Conservation (phyloP, 352 stramenopile species). For the Phytophthora parvispora region DNA sequence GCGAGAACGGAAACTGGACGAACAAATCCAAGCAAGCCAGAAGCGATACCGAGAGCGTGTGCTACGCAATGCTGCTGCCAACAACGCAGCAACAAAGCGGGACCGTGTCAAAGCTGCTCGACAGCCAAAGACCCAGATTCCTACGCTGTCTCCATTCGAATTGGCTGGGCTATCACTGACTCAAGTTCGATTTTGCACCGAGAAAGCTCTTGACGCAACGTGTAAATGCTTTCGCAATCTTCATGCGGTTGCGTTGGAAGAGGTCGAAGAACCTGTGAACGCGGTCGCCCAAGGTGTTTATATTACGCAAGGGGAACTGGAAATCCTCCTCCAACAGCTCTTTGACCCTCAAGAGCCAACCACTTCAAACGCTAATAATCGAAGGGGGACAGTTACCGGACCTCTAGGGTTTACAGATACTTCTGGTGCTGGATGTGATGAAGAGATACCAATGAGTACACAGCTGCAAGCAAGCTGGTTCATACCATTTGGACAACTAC, state of each 20-base stretch:
- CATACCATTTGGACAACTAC: conserved; percentile 65
- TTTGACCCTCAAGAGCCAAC: conserved; percentile 32
- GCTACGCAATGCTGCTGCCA: conserved; percentile 12
- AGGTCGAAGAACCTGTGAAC: conserved; percentile 11
- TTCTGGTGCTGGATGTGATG: background rate
- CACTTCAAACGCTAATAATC: background rate
- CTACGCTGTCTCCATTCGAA: conserved; percentile 44
- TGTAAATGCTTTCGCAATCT: conserved; percentile 54
- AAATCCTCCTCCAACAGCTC: conserved; percentile 41
- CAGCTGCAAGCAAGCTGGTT: conserved; percentile 72
- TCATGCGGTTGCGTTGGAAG: conserved; percentile 26
- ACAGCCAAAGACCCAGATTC: conserved; percentile 3
- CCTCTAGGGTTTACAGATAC: conserved; percentile 20
- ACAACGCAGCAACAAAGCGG: conserved; percentile 3
- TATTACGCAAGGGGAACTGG: conserved; percentile 68
- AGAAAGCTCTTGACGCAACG: conserved; percentile 57
- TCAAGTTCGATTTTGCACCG: conserved; percentile 59
- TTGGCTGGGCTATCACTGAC: conserved; percentile 55
- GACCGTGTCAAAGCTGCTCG: background rate
- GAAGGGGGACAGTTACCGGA: conserved; percentile 14
- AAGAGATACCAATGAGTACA: conserved; percentile 29
- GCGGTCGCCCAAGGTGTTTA: conserved; percentile 42
- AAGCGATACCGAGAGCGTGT: conserved; percentile 33
- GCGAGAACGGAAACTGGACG: conserved; percentile 48
- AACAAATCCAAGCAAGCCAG: conserved; percentile 55